Conservation (phyloP, 345 rosid genomes). For the Syzygium jambos region DNA sequence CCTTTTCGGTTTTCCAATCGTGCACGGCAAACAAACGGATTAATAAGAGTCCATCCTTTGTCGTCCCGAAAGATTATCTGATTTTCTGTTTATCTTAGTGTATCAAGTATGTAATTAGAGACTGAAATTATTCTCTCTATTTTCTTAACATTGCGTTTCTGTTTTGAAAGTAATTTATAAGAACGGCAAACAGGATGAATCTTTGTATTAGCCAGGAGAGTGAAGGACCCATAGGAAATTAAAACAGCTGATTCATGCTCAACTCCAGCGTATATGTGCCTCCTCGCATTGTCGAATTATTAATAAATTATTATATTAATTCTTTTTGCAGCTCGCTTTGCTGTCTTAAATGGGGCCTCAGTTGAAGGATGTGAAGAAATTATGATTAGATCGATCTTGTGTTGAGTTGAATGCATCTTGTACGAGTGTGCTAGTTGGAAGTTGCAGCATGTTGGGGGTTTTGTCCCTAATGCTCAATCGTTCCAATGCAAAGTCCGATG, state of each 20-base stretch:
- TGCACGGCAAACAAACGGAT: background rate
- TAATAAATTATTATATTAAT: background rate
- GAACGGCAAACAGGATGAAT: background rate
- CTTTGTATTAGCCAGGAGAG: background rate
- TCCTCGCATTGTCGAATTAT: background rate
- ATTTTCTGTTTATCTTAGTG: background rate
- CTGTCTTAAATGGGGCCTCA: background rate
- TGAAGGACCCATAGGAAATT: background rate
- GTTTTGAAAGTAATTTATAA: background rate
- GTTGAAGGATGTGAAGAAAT: background rate
- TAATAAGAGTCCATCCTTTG: background rate
- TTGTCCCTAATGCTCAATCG: constrained; percentile 34
- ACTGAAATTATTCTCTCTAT: background rate
- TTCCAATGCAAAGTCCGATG: constrained; percentile 46
- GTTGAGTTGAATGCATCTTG: constrained; percentile 1
- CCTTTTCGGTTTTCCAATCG: background rate
- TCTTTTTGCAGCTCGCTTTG: background rate
- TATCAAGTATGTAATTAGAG: background rate
- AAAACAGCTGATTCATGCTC: background rate
- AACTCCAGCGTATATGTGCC: background rate
- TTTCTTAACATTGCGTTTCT: background rate
- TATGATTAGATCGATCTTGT: background rate
- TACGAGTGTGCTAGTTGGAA: background rate
- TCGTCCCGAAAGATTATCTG: background rate
- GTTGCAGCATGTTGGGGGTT: constrained; percentile 69